Base-by-base conservation (phyloP, 2,329 filamentous ascomycete species). In the Fusarium sp. region DNA sequence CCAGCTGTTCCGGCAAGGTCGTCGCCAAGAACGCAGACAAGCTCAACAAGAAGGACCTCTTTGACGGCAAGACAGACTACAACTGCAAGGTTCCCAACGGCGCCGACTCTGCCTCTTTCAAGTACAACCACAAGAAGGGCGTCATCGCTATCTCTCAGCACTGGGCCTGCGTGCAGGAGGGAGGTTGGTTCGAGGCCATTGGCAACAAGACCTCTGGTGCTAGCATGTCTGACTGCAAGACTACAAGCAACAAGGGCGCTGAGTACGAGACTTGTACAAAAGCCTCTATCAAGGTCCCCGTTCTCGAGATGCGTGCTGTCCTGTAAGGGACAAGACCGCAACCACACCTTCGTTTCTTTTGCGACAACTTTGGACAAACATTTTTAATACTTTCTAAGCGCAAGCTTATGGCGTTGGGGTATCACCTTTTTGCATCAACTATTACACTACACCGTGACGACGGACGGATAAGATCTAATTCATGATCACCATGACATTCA, bases 81-180 rank as follows among this genome's bases (percentile, higher is more conserved):
- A 71, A 76, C 19, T 88, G 85, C 79, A 74, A 75, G 10, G 70
- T 75, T 7, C 77, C 79, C 26, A 73, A 60, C 23, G 37, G 51
- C 12, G 69, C 70, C 19, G 65, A 74, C 55, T 76, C 78, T 31
- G 73, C 75, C 46, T 81, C 80, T 4, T 87, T 87, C 68, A 78
- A 78, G 46, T 87, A 80, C 70, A 79, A 75, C 77, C 74, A 78
- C 42, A 77, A 81, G 11, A 75, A 75, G 14, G 76, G 78, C 2
- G 64, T 74, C 54, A 74, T 87, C 44, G 70, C 75, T 37, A 67
- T 87, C 64, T 82, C 82, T 74, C 84, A 87, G 78, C 82, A 77
- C 23, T 87, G 85, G 85, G 72, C 70, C 6, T 87, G 85, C 73
- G 69, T 70, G 41, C 80, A 84, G 43, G 81, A 85, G 65, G 77